Conservation (phyloP, 768 basidiomycete genomes). For the Leccinum rimulosum region DNA sequence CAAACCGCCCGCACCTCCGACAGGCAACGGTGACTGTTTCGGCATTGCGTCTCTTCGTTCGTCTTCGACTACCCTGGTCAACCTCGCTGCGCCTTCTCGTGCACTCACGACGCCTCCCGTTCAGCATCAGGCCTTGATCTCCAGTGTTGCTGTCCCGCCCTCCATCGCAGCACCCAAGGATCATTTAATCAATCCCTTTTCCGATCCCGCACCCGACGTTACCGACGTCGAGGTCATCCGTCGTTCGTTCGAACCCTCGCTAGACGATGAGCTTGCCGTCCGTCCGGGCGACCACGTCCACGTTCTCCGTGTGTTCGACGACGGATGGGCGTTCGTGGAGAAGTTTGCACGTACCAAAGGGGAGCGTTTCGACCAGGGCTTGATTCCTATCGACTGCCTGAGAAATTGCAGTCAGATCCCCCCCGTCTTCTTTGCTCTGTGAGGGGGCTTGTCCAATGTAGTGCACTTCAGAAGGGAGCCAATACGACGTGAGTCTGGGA, state of each 20-base stretch:
- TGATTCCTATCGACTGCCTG: constrained; percentile 73
- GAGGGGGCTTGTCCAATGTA: background rate
- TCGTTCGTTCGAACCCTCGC: constrained; percentile 54
- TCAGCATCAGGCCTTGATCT: constrained; percentile 5
- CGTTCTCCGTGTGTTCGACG: constrained; percentile 56
- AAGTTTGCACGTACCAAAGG: constrained; percentile 26
- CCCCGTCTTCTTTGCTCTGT: constrained; percentile 43
- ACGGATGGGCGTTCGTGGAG: constrained; percentile 70
- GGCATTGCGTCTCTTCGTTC: constrained; percentile 7
- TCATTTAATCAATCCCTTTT: constrained; percentile 32
- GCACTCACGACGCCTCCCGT: constrained; percentile 13
- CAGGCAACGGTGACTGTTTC: background rate
- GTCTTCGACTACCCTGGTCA: constrained; percentile 19
- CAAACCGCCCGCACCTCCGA: constrained; percentile 44
- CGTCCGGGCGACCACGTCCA: constrained; percentile 48
- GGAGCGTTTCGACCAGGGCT: constrained; percentile 34
- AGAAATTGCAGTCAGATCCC: constrained; percentile 46
- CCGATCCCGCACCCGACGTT: constrained; percentile 35
- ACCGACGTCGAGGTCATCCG: constrained; percentile 46
- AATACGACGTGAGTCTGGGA: constrained; percentile 10
- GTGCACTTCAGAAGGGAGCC: background rate
- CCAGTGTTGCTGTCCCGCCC: background rate
- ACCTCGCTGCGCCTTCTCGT: constrained; percentile 16
- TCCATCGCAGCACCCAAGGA: constrained; percentile 5
- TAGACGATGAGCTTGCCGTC: constrained; percentile 60